These are phyloP conservation scores for Phytophthora agathidicida DNA, from an alignment of 352 stramenopile species.

Conservation along the genomic window DNA sequence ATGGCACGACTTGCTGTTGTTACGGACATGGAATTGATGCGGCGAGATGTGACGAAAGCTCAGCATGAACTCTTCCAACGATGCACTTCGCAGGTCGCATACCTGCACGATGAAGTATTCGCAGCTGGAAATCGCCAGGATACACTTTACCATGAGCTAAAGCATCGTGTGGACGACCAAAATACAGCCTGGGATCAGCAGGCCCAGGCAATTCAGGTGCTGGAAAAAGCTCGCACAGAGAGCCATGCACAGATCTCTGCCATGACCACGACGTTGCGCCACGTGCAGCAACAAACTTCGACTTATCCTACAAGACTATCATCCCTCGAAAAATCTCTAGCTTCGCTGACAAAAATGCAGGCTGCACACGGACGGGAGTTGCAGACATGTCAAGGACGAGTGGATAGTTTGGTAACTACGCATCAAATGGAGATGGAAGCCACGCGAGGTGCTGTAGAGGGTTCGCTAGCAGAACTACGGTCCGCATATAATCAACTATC, in stretches of 20 bases:
- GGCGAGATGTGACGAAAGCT: constrained; percentile 34
- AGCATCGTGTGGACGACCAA: constrained; percentile 40
- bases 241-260: constrained; percentile 18
- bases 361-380: constrained; percentile 24
- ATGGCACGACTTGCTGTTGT: constrained; percentile 28
- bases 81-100: constrained; percentile 37
- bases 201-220: constrained; percentile 22
- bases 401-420: constrained; percentile 35
- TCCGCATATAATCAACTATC: constrained; percentile 39
- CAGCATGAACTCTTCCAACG: constrained; percentile 52
- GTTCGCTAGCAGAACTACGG: constrained; percentile 34
- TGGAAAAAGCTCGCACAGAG: constrained; percentile 26
- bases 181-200: constrained; percentile 37
- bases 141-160: constrained; percentile 32
- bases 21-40: constrained; percentile 28
- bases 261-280: constrained; percentile 20
- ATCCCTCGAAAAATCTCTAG: constrained; percentile 28
- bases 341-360: constrained; percentile 9
- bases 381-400: constrained; percentile 20
- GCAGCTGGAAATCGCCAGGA: constrained; percentile 21
- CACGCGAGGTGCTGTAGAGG: constrained; percentile 12
- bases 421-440: constrained; percentile 31
- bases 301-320: constrained; percentile 24
- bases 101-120: constrained; percentile 36
- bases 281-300: constrained; percentile 37